Evolutionary conservation across 1,139 yeast genomes (phyloP).

Genomic region (Pneumocystis oryctolagi): DNA sequence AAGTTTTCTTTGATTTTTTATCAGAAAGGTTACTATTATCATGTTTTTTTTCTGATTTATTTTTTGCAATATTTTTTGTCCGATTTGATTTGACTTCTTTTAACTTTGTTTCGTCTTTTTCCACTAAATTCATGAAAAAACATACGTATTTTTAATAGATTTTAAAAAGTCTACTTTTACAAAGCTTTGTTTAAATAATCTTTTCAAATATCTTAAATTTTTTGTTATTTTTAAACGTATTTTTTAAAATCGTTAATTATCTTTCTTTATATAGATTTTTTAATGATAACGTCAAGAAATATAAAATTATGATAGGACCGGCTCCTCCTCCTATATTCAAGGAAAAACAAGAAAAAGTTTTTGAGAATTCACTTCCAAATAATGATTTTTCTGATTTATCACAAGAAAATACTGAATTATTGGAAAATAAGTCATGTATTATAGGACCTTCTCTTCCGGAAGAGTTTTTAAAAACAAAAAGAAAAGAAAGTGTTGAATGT

Average conservation of each 20-base stretch:
- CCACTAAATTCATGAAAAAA: neutral
- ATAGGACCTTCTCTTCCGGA: neutral
- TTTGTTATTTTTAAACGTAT: too few relatives aligned
- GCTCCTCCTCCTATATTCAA: neutral
- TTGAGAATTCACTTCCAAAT: neutral
- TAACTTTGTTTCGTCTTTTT: neutral
- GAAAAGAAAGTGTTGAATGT: neutral
- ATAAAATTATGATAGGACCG: neutral
- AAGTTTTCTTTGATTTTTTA: neutral
- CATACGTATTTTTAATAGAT: neutral
- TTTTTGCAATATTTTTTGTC: neutral
- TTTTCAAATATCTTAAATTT: too few relatives aligned
- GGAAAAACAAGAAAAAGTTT: neutral
- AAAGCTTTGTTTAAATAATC: neutral
- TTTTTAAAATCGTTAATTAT: too few relatives aligned
- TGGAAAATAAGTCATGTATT: neutral
- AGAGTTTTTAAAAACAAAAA: neutral
- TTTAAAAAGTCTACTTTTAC: neutral
- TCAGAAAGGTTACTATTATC: neutral
- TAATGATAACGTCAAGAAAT: neutral
- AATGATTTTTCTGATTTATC: neutral
- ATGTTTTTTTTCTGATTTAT: neutral
- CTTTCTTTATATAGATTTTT: neutral
- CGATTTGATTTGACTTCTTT: neutral
- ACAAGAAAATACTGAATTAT: neutral